Evolutionary conservation across 2,329 filamentous ascomycete species (phyloP), one percentile per base, ranked within the genome.

Genomic region (Hypoxylon sp.): DNA sequence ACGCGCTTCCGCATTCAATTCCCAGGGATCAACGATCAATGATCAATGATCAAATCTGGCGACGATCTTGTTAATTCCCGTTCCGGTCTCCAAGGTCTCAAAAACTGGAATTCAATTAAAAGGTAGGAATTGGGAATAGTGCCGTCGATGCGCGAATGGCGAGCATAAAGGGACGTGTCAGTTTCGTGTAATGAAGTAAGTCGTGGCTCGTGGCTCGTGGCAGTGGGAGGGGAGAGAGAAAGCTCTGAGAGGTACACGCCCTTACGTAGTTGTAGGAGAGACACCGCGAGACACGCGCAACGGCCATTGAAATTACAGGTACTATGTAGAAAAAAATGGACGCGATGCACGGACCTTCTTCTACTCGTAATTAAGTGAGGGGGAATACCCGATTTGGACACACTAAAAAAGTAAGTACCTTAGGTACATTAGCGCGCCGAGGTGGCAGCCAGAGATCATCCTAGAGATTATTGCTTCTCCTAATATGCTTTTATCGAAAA

Each of bases 81-180:
- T 65, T 61, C 60, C 65, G 60, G 48, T 16, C 12, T 60, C 50
- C 42, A 42, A 59, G 16, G 56, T 54, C 32, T 55, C 33, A 64
- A 63, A n/a, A 65, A 33, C 46, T 56, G 64, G 53, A 69, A 75
- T 61, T 76, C 76, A 76, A 78, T 76, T 77, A 77, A 76, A 74
- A 64, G 59, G 48, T 65, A 68, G 65, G 69, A 63, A 73, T 73
- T 71, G 61, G 73, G 73, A 70, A 72, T 75, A 71, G 70, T 70
- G 72, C 52, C 20, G 38, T 50, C 55, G 61, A 16, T 55, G 59
- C 53, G 60, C 56, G 54, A 60, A 50, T 40, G 61, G 58, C 50
- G 62, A 68, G 60, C 53, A 50, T 45, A 44, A 64, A 57, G 54
- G 64, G 74, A 74, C 75, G 75, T 77, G 75, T 77, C 75, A 76